phyloP scores from a whole-genome alignment of 805 yeast species.

The Schwanniomyces polymorphus region DNA sequence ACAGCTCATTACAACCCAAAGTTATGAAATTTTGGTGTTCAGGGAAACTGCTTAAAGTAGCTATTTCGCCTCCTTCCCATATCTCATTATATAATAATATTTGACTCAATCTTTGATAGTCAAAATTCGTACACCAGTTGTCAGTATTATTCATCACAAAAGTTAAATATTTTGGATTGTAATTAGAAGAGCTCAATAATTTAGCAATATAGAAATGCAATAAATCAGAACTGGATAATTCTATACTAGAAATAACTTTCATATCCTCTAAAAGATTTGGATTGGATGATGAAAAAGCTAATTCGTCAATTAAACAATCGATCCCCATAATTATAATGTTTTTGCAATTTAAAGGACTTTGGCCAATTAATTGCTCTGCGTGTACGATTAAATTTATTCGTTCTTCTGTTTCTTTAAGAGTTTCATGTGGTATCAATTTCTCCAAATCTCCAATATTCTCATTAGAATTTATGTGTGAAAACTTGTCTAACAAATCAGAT shows the following conservation, averaged over 20 bases:
- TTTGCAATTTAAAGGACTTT: conserved; percentile 4
- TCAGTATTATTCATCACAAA: conserved; percentile 9
- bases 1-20: not conserved
- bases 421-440: not conserved
- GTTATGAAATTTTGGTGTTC: not conserved
- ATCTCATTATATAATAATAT: conserved; percentile 14
- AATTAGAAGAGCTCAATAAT: conserved; percentile 14
- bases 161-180: conserved; percentile 18
- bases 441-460: not conserved
- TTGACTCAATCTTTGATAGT: conserved; percentile 14
- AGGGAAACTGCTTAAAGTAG: not conserved
- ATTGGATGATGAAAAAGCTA: conserved; percentile 11
- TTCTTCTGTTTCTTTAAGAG: not conserved
- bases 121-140: conserved; percentile 3
- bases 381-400: conserved; percentile 5
- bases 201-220: conserved; percentile 15
- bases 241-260: conserved; percentile 14
- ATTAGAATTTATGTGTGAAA: not conserved
- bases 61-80: not conserved
- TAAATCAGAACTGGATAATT: conserved; percentile 19
- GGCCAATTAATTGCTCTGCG: conserved; percentile 15
- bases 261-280: not conserved
- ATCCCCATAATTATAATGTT: conserved; percentile 17
- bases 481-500: not conserved
- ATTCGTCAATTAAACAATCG: conserved; percentile 20